Evolutionary conservation across 176 grass and related monocot genomes (phyloP).

Genomic region (Bromus sterilis): DNA sequence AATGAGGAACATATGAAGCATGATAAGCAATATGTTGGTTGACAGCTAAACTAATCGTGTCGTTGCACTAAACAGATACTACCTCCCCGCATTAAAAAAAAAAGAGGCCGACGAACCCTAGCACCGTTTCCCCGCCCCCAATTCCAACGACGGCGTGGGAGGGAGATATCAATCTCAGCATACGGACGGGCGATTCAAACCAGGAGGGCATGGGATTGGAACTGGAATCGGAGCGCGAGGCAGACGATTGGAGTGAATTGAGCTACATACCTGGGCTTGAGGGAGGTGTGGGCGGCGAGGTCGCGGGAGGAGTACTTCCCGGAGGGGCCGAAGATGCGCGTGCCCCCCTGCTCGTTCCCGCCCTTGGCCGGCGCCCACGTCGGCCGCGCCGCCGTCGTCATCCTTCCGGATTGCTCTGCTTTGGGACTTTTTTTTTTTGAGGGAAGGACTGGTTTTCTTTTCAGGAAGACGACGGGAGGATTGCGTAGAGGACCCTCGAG

Average conservation of each 20-base stretch:
- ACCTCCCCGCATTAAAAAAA: too few species aligned
- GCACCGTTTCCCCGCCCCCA: not conserved
- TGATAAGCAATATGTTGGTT: not conserved
- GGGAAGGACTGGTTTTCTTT: too few species aligned
- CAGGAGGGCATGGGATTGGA: not conserved
- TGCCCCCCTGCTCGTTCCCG: constrained; percentile 93
- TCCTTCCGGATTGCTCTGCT: not conserved
- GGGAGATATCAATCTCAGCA: not conserved
- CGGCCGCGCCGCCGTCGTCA: constrained; percentile 93
- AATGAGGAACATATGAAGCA: not conserved
- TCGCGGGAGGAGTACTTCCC: constrained; percentile 86
- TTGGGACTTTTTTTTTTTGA: too few species aligned
- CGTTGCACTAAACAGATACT: not conserved
- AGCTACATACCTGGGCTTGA: constrained; percentile 80
- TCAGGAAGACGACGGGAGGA: not conserved
- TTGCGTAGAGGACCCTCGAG: not conserved
- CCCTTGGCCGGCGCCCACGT: constrained; percentile 98
- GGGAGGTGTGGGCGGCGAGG: constrained; percentile 81
- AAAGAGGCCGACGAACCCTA: not conserved
- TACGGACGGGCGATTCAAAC: not conserved
- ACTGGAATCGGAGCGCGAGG: not conserved
- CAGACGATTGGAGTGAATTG: not conserved
- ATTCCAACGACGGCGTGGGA: not conserved
- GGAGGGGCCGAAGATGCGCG: constrained; percentile 88
- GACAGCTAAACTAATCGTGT: not conserved